Conservation (phyloP, 345 rosid species). For the Rubroshorea leprosula region DNA sequence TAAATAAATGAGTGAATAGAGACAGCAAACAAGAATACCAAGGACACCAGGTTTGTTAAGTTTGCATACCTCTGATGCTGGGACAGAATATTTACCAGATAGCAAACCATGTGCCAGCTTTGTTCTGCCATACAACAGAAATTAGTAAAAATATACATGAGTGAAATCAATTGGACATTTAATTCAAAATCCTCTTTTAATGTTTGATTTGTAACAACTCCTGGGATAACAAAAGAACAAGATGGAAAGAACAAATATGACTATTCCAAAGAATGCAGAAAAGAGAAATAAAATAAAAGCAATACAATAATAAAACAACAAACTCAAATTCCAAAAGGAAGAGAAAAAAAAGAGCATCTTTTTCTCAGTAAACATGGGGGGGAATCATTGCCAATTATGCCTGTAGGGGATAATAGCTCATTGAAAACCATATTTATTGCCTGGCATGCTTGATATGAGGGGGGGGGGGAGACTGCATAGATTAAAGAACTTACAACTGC, state of each 20-base stretch:
- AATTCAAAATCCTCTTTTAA: no score
- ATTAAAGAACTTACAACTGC: constrained; percentile 96
- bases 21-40: neutral
- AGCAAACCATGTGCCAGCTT: constrained; percentile 95
- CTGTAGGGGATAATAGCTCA: no score
- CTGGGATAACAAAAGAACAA: neutral
- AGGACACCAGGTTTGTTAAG: constrained; percentile 10
- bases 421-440: no score
- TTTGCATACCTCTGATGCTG: constrained; percentile 54
- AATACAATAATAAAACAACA: constrained; percentile 1
- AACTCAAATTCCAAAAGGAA: constrained; percentile 4
- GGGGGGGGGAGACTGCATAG: no score
- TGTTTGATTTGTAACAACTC: neutral
- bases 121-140: constrained; percentile 57
- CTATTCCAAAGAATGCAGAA: neutral
- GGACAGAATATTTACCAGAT: constrained; percentile 87
- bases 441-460: no score
- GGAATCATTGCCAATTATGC: no score
- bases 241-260: no score
- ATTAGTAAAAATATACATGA: constrained; percentile 11
- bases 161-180: neutral
- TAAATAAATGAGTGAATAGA: constrained; percentile 11
- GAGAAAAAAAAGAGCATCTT: no score
- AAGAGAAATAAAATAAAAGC: neutral
- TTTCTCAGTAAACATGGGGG: no score